These are phyloP conservation scores for Coniochaeta sp. DNA, from an alignment of 2,329 filamentous ascomycete species.

Conservation along the genomic window DNA sequence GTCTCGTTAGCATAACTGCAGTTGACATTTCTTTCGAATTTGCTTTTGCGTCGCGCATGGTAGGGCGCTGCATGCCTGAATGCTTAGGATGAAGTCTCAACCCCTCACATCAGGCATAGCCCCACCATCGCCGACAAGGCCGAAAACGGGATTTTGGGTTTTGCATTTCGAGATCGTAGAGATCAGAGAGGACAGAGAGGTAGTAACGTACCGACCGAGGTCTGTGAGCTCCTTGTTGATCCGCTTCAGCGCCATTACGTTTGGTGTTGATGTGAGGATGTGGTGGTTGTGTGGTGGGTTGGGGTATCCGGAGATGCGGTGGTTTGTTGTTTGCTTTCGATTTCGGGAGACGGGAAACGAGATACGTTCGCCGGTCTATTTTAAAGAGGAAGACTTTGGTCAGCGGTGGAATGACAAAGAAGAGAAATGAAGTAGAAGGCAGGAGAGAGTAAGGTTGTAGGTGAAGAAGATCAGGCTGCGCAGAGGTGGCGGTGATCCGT, in stretches of 20 bases:
- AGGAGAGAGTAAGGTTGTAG: too few relatives aligned
- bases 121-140: slow-evolving; percentile 13
- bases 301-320: slow-evolving; percentile 12
- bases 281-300: slow-evolving; percentile 17
- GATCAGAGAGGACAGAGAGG: neutral
- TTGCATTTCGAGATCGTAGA: neutral
- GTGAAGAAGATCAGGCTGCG: neutral
- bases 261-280: slow-evolving; percentile 11
- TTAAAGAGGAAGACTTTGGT: slow-evolving; percentile 14
- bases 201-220: slow-evolving; percentile 74
- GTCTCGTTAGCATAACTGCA: slow-evolving; percentile 20
- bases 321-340: slow-evolving; percentile 9
- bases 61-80: neutral
- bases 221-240: slow-evolving; percentile 93
- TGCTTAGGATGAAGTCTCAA: slow-evolving; percentile 4
- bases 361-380: slow-evolving; percentile 8
- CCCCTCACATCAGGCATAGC: slow-evolving; percentile 11
- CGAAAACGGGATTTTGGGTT: slow-evolving; percentile 9
- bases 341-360: slow-evolving; percentile 6
- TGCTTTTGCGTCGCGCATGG: too few relatives aligned
- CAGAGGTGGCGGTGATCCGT: too few relatives aligned
- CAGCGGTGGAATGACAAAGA: slow-evolving; percentile 20
- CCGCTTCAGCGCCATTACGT: slow-evolving; percentile 79
- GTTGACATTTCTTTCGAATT: too few relatives aligned
- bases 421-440: slow-evolving; percentile 39